Percentiles rank a stretch among this genome's conserved stretches.
phyloP scores from a whole-genome alignment of 2,329 filamentous ascomycete species.

The Elsinoe batatas region DNA sequence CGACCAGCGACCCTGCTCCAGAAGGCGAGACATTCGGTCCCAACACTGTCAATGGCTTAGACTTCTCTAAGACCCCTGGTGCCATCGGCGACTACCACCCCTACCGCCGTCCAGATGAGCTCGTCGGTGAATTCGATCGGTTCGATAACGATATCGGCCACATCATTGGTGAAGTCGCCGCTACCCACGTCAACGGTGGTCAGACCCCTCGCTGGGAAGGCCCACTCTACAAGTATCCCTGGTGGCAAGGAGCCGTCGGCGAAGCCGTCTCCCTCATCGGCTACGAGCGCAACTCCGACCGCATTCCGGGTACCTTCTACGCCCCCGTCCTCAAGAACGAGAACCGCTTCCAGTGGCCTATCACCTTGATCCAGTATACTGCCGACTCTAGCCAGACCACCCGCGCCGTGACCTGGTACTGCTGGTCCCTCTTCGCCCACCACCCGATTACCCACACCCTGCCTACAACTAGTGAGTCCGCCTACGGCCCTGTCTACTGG shows the following conservation, averaged over 20 bases:
- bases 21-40: conserved; percentile 15
- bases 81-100: conserved; percentile 24
- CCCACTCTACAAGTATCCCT: conserved; percentile 34
- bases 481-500: conserved; percentile 36
- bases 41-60: conserved; percentile 13
- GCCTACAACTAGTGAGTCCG: conserved; percentile 30
- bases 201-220: conserved; percentile 34
- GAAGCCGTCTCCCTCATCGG: conserved; percentile 58
- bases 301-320: conserved; percentile 45
- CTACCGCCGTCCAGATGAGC: conserved; percentile 22
- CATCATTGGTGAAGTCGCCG: conserved; percentile 43
- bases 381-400: conserved; percentile 29
- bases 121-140: conserved; percentile 23
- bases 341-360: conserved; percentile 26
- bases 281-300: conserved; percentile 54
- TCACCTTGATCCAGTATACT: conserved; percentile 32
- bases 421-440: conserved; percentile 33
- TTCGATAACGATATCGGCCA: conserved; percentile 43
- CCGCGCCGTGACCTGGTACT: conserved; percentile 23
- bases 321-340: conserved; percentile 25
- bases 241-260: conserved; percentile 48
- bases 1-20: conserved; percentile 18
- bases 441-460: conserved; percentile 38
- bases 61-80: conserved; percentile 17
- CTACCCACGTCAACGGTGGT: conserved; percentile 43